phyloP scores from a whole-genome alignment of 2,329 filamentous ascomycete species.

The Colletotrichum sp. region DNA sequence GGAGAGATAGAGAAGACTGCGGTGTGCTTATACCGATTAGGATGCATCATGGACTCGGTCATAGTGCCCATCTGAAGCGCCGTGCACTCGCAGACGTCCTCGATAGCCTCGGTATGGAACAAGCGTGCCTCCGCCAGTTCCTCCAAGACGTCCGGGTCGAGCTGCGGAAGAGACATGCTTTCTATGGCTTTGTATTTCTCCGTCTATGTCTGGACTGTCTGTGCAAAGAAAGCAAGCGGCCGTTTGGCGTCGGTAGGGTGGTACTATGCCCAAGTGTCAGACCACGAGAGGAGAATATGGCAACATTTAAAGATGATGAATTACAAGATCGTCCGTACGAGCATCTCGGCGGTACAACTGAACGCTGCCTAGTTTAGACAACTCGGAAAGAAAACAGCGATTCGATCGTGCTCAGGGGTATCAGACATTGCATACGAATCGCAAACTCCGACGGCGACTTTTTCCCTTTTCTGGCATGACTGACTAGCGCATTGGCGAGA shows the following conservation, averaged over 20 bases:
- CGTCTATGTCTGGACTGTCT: background rate
- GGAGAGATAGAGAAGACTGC: background rate
- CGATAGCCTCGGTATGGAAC: background rate
- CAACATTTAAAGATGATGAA: background rate
- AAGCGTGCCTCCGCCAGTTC: background rate
- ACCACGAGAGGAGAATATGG: background rate
- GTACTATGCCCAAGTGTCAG: background rate
- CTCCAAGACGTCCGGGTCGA: background rate
- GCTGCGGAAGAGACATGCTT: background rate
- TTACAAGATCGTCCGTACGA: background rate
- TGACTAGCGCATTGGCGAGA: background rate
- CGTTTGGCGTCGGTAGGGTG: background rate
- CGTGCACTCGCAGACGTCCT: background rate
- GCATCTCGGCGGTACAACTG: background rate
- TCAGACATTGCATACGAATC: background rate
- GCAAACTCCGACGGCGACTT: background rate
- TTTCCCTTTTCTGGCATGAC: background rate
- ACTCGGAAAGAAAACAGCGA: background rate
- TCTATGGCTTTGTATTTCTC: background rate
- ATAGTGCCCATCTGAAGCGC: background rate
- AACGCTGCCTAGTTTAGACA: background rate
- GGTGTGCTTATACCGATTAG: background rate
- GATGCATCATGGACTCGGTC: background rate
- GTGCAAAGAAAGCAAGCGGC: background rate
- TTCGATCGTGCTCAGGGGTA: background rate